These are phyloP conservation scores for Astragalus glycyphyllos DNA, from an alignment of 306 rosid species.

Conservation along the genomic window DNA sequence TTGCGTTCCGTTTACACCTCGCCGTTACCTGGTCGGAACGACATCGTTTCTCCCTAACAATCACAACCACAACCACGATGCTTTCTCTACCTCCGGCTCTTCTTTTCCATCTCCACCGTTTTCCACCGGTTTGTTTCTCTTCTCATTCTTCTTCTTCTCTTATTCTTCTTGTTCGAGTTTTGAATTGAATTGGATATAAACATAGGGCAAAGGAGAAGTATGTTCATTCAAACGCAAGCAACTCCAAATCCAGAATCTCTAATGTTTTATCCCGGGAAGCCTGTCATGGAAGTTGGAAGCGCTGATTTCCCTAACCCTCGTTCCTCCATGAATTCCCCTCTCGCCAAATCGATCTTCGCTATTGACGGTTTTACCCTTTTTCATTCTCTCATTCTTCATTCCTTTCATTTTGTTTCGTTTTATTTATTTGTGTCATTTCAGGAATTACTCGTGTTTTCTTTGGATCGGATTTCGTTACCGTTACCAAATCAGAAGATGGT, in stretches of 20 bases:
- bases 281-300: slow-evolving; percentile 91
- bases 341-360: slow-evolving; percentile 80
- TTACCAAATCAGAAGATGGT: slow-evolving; percentile 81
- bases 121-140: slow-evolving; percentile 40
- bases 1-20: slow-evolving; percentile 20
- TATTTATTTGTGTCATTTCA: not conserved
- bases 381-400: not conserved
- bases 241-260: slow-evolving; percentile 50
- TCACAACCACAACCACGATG: slow-evolving; percentile 25
- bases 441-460: slow-evolving; percentile 72
- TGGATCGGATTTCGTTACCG: slow-evolving; percentile 95
- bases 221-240: slow-evolving; percentile 48
- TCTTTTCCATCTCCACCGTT: slow-evolving; percentile 29
- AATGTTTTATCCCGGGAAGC: slow-evolving; percentile 47
- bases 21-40: slow-evolving; percentile 37
- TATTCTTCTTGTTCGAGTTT: not conserved
- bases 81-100: slow-evolving; percentile 32
- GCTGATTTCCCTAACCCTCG: slow-evolving; percentile 93
- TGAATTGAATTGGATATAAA: not conserved
- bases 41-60: slow-evolving; percentile 41
- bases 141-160: not conserved
- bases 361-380: slow-evolving; percentile 57
- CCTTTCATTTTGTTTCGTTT: not conserved
- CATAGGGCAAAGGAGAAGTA: slow-evolving; percentile 44
- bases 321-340: slow-evolving; percentile 79